phyloP scores from a whole-genome alignment of 805 yeast species.

The Nakazawaea sp. region DNA sequence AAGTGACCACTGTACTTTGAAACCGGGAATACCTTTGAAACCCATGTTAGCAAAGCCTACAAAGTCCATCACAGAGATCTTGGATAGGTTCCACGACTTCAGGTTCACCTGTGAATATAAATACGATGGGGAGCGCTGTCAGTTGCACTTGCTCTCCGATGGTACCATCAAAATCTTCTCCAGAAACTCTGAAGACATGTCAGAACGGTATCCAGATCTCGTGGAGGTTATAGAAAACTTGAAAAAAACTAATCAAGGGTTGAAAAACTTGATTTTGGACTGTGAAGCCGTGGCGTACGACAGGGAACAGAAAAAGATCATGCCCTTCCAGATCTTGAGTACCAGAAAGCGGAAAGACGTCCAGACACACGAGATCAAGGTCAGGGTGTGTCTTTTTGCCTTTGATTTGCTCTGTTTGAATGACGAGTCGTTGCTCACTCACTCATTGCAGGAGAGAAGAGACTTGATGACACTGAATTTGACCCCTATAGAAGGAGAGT shows the following conservation, averaged over 20 bases:
- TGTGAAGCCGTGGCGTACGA: conserved; percentile 99
- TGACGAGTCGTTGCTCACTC: conserved; percentile 61
- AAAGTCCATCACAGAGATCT: conserved; percentile 83
- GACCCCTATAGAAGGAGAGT: conserved; percentile 62
- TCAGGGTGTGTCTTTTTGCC: conserved; percentile 86
- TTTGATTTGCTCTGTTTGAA: conserved; percentile 79
- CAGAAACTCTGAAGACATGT: conserved; percentile 95
- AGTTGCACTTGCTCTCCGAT: conserved; percentile 65
- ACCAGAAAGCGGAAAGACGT: conserved; percentile 95
- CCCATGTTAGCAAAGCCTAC: conserved; percentile 99
- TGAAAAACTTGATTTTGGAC: conserved; percentile 69
- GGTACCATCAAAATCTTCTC: conserved; percentile 78
- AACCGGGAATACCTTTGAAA: conserved; percentile 91
- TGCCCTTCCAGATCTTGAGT: conserved; percentile 90
- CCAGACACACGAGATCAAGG: conserved; percentile 78
- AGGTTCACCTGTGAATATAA: conserved; percentile 94
- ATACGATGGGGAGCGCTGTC: conserved; percentile 98
- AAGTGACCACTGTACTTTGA: conserved; percentile 60
- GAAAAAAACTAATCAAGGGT: conserved; percentile 20
- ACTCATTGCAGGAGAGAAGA: conserved; percentile 68
- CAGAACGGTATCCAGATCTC: conserved; percentile 90
- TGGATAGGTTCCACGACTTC: conserved; percentile 80
- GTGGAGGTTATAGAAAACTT: conserved; percentile 55
- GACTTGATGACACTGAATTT: conserved; percentile 49
- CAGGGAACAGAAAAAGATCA: conserved; percentile 60